Evolutionary conservation across 2,329 filamentous ascomycete genomes (phyloP).

Genomic region (Hypoxylon rubiginosum): DNA sequence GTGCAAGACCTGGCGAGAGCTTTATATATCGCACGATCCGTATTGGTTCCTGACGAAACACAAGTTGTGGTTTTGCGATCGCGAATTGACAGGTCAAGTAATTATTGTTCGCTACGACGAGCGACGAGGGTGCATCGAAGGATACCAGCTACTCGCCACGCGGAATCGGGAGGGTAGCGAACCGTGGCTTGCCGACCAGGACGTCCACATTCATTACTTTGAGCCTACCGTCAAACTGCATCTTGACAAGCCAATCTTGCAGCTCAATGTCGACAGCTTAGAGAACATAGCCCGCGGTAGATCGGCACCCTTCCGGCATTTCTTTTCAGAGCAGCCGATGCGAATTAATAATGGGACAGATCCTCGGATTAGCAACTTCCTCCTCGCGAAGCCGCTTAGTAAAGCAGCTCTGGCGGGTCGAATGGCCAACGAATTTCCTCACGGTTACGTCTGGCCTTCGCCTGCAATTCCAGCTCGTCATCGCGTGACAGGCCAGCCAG

Average conservation of each 20-base stretch:
- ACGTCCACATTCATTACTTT: conserved; percentile 80
- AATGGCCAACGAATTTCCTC: conserved; percentile 55
- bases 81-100: conserved; percentile 78
- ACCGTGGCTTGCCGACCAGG: conserved; percentile 73
- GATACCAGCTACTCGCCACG: conserved; percentile 79
- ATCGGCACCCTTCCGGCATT: conserved; percentile 51
- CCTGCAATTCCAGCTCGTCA: conserved; percentile 73
- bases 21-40: conserved; percentile 81
- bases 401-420: conserved; percentile 53
- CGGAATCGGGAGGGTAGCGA: conserved; percentile 67
- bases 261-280: conserved; percentile 59
- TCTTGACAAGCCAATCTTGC: conserved; percentile 78
- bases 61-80: conserved; percentile 89
- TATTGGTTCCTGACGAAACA: conserved; percentile 86
- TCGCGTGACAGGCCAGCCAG: conserved; percentile 60
- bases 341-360: conserved; percentile 60
- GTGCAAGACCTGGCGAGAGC: conserved; percentile 73
- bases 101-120: conserved; percentile 83
- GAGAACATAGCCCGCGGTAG: conserved; percentile 43
- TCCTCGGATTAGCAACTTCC: conserved; percentile 74
- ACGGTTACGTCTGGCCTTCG: conserved; percentile 81
- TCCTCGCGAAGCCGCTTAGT: conserved; percentile 69
- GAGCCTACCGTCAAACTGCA: conserved; percentile 78
- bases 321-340: conserved; percentile 68
- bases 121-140: conserved; percentile 81